phyloP scores from a whole-genome alignment of 192 early-diverging fungal genomes.

The Rhizoclosmatium globosum region DNA sequence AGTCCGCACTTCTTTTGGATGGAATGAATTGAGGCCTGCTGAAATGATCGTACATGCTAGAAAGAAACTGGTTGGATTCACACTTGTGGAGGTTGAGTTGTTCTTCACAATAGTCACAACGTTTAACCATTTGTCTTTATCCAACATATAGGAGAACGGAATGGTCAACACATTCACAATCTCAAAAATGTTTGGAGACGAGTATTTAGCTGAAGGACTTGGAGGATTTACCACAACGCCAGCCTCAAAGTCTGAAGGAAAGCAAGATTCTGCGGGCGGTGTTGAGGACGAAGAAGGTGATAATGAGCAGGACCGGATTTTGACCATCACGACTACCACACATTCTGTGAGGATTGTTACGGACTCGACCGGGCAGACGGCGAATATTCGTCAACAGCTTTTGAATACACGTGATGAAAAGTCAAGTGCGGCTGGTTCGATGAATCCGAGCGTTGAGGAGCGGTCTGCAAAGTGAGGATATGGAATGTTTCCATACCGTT shows the following conservation, averaged over 20 bases:
- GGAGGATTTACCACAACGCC: neutral
- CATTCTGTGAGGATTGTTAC: neutral
- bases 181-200: neutral
- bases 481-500: too few relatives aligned
- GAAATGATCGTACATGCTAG: neutral
- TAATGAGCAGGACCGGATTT: neutral
- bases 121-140: too few relatives aligned
- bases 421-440: too few relatives aligned
- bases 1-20: neutral
- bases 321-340: neutral
- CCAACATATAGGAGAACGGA: neutral
- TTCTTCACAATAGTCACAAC: neutral
- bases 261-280: neutral
- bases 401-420: neutral
- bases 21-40: neutral
- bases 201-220: neutral
- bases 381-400: neutral
- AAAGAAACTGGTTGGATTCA: neutral
- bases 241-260: neutral
- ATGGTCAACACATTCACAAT: neutral
- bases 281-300: neutral
- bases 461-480: too few relatives aligned
- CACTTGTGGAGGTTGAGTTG: neutral
- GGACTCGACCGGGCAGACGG: neutral
- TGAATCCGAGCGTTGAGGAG: too few relatives aligned